Percentiles rank a stretch among this genome's conserved stretches.
These are phyloP conservation scores for Lagenidium sp. DNA, from an alignment of 352 stramenopile genomes.

Conservation along the genomic window DNA sequence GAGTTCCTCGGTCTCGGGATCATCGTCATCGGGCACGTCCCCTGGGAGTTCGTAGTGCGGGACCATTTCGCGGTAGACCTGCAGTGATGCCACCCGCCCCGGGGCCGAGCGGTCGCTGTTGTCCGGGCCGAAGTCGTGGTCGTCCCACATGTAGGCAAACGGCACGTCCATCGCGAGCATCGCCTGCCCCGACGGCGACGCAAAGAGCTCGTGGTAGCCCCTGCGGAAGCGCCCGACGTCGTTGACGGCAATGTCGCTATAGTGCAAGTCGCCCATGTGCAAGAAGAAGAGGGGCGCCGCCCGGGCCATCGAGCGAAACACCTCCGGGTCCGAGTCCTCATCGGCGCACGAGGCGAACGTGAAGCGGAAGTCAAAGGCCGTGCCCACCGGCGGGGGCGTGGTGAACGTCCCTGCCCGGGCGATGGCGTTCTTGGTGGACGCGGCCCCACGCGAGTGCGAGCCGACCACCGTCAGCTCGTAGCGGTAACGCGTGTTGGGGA, in stretches of 20 bases:
- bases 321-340: conserved; percentile 60
- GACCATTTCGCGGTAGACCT: conserved; percentile 75
- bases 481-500: conserved; percentile 37
- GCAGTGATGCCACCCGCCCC: conserved; percentile 56
- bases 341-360: conserved; percentile 78
- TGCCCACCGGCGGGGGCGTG: conserved; percentile 35
- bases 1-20: too few relatives aligned
- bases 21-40: conserved; percentile 9
- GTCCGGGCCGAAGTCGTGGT: conserved; percentile 87
- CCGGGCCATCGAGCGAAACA: conserved; percentile 40
- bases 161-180: conserved; percentile 82
- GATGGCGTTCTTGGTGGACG: conserved; percentile 12
- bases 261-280: conserved; percentile 86
- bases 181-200: conserved; percentile 45
- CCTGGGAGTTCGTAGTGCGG: conserved; percentile 54
- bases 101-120: conserved; percentile 79
- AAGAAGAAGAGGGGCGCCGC: conserved; percentile 77
- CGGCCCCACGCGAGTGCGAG: too few relatives aligned
- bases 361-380: conserved; percentile 53
- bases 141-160: conserved; percentile 88
- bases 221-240: conserved; percentile 42
- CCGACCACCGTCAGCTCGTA: conserved; percentile 45
- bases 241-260: conserved; percentile 74
- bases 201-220: conserved; percentile 67
- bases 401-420: conserved; percentile 31